Percentiles rank a stretch among this genome's conserved stretches.
Evolutionary conservation across 176 grass and related monocot genomes (phyloP).

Genomic region (Alloteropsis semialata): DNA sequence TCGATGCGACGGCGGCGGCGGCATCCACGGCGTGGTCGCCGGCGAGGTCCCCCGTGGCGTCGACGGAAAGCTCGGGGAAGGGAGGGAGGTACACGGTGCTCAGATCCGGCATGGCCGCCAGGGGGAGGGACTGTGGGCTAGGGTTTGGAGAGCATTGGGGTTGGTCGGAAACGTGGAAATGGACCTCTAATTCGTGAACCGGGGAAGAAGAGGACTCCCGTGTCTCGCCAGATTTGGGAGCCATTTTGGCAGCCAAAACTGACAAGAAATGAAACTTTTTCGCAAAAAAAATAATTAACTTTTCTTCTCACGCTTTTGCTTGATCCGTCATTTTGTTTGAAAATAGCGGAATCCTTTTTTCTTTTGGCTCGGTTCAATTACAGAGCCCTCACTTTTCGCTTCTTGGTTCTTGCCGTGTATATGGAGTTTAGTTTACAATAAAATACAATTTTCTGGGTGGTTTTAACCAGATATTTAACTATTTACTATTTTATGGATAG

Average conservation of each 20-base stretch:
- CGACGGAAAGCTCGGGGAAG: constrained; percentile 6
- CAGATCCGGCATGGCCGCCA: constrained; percentile 52
- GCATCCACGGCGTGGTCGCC: constrained; percentile 4
- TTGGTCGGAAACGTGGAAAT: constrained; percentile 6
- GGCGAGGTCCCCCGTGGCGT: neutral
- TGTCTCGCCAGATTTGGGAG: constrained; percentile 4
- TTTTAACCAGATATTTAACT: too few relatives aligned
- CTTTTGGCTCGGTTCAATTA: too few relatives aligned
- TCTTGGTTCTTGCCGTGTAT: too few relatives aligned
- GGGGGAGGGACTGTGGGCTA: neutral
- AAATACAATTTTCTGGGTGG: too few relatives aligned
- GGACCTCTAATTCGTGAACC: constrained; percentile 11
- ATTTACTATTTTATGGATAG: too few relatives aligned
- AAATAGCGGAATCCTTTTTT: neutral
- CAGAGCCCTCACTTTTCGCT: too few relatives aligned
- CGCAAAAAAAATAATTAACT: neutral
- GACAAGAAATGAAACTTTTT: neutral
- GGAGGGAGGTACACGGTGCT: constrained; percentile 31
- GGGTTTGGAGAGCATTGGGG: constrained; percentile 46
- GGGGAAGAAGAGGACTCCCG: constrained; percentile 12
- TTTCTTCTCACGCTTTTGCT: neutral
- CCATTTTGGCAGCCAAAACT: neutral
- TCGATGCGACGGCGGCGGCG: neutral
- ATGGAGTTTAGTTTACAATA: too few relatives aligned
- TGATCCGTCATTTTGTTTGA: neutral